Evolutionary conservation across 768 basidiomycete species (phyloP).

Genomic region (Kwoniella bestiolae): DNA sequence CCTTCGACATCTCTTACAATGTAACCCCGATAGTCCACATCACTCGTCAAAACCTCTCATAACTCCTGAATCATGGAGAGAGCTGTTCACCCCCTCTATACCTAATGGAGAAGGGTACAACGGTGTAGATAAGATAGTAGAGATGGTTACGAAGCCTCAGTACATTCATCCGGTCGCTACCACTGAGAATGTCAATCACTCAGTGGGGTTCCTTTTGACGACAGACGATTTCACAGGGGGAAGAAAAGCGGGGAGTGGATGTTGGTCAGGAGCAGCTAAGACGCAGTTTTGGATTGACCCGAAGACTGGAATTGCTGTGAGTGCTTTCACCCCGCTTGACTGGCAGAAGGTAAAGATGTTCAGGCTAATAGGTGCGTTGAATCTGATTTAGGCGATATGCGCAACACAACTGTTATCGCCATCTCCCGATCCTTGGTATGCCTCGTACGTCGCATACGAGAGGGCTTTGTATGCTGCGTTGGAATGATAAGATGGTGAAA

Average conservation of each 20-base stretch:
- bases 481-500: not conserved
- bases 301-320: conserved; percentile 42
- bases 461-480: conserved; percentile 23
- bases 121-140: conserved; percentile 19
- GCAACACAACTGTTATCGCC: conserved; percentile 31
- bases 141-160: conserved; percentile 21
- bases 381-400: conserved; percentile 19
- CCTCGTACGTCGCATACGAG: conserved; percentile 25
- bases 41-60: conserved; percentile 29
- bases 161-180: conserved; percentile 32
- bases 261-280: conserved; percentile 43
- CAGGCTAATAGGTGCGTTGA: not conserved
- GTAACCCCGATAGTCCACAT: conserved; percentile 26
- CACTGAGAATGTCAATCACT: conserved; percentile 33
- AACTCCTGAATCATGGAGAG: conserved; percentile 36
- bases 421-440: conserved; percentile 28
- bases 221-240: conserved; percentile 28
- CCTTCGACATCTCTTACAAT: conserved; percentile 41
- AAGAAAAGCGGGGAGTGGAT: conserved; percentile 40
- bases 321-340: not conserved
- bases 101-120: conserved; percentile 19
- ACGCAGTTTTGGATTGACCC: conserved; percentile 47
- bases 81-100: conserved; percentile 39
- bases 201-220: conserved; percentile 37
- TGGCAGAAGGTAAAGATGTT: no score